These are phyloP conservation scores for Escovopsis weberi DNA, from an alignment of 2,329 filamentous ascomycete genomes.

Conservation along the genomic window DNA sequence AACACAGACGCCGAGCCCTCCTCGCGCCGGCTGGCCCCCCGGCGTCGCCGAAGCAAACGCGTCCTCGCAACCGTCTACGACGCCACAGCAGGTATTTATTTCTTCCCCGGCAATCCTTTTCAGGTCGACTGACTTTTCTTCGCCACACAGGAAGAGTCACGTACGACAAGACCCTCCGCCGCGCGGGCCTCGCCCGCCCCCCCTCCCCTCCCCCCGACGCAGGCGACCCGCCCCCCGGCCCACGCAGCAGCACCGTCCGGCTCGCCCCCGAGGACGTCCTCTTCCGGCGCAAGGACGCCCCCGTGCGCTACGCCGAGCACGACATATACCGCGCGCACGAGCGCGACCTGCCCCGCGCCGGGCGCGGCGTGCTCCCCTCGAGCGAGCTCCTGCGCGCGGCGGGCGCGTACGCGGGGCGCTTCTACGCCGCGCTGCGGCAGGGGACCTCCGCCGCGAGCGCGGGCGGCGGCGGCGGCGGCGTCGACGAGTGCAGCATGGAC, in stretches of 20 bases:
- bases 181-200: constrained; percentile 5
- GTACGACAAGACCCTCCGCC: constrained; percentile 9
- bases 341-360: constrained; percentile 32
- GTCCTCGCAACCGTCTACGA: constrained; percentile 49
- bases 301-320: constrained; percentile 51
- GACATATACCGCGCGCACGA: constrained; percentile 58
- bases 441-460: not conserved
- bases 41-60: constrained; percentile 10
- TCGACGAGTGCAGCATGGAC: constrained; percentile 50
- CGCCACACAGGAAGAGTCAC: constrained; percentile 16
- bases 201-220: not conserved
- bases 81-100: constrained; percentile 48
- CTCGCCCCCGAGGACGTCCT: constrained; percentile 57
- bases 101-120: not conserved
- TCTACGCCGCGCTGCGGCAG: constrained; percentile 36
- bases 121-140: constrained; percentile 10
- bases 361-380: constrained; percentile 41
- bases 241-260: constrained; percentile 6
- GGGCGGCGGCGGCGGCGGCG: constrained; percentile 8
- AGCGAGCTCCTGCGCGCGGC: constrained; percentile 55
- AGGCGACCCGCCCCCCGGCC: constrained; percentile 3
- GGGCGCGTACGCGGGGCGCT: constrained; percentile 53
- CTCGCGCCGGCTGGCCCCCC: constrained; percentile 1
- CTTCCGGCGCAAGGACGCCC: constrained; percentile 50
- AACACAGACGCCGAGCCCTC: constrained; percentile 1